Conservation (phyloP, 2,329 filamentous ascomycete species). For the Fusarium armeniacum region DNA sequence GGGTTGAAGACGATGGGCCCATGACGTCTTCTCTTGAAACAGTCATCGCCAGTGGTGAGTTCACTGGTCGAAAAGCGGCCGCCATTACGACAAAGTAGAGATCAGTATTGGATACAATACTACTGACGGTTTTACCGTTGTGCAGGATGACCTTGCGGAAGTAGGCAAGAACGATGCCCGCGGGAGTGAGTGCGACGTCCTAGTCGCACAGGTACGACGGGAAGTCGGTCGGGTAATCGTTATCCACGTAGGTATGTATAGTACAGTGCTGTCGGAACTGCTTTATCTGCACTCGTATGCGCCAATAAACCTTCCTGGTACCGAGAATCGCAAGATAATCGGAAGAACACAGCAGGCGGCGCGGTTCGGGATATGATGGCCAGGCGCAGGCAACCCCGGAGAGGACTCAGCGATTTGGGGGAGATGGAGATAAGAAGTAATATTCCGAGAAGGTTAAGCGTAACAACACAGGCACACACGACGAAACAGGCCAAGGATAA, state of each 20-base stretch:
- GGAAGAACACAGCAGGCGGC: slow-evolving; percentile 30
- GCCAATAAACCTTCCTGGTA: slow-evolving; percentile 45
- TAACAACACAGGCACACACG: slow-evolving; percentile 22
- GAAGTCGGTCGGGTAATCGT: slow-evolving; percentile 37
- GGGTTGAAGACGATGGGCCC: slow-evolving; percentile 55
- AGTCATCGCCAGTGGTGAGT: slow-evolving; percentile 57
- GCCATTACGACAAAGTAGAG: slow-evolving; percentile 58
- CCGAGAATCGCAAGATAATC: slow-evolving; percentile 49
- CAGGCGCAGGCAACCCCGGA: slow-evolving; percentile 37
- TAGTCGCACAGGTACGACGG: slow-evolving; percentile 44
- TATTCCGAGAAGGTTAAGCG: slow-evolving; percentile 30
- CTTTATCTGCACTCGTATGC: slow-evolving; percentile 33
- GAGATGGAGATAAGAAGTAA: slow-evolving; percentile 45
- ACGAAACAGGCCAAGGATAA: slow-evolving; percentile 32
- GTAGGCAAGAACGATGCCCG: slow-evolving; percentile 27
- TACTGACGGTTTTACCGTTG: slow-evolving; percentile 29
- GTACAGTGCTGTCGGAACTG: slow-evolving; percentile 33
- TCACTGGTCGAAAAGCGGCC: slow-evolving; percentile 64
- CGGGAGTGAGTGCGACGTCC: slow-evolving; percentile 24
- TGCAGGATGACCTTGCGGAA: slow-evolving; percentile 25
- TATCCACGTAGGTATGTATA: slow-evolving; percentile 22
- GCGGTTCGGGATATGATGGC: slow-evolving; percentile 45
- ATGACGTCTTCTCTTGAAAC: slow-evolving; percentile 55
- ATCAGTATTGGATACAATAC: slow-evolving; percentile 21
- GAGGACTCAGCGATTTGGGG: slow-evolving; percentile 20